These are phyloP conservation scores for Coniochaeta pulveracea DNA, from an alignment of 2,329 filamentous ascomycete genomes.

Conservation along the genomic window DNA sequence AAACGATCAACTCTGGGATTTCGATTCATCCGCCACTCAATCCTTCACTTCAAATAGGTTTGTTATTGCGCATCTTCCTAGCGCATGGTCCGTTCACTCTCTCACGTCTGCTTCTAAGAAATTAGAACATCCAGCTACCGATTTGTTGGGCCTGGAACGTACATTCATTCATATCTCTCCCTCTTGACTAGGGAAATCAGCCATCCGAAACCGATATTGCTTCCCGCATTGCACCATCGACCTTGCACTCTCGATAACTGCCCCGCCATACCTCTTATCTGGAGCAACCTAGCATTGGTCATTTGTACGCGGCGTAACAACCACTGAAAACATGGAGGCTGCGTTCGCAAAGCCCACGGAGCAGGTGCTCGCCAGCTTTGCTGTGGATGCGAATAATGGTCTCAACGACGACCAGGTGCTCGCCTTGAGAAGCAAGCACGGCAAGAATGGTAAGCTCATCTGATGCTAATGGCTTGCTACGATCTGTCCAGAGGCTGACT, in stretches of 20 bases:
- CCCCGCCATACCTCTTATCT: not conserved
- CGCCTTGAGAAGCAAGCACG: slow-evolving; percentile 44
- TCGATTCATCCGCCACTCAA: slow-evolving; percentile 4
- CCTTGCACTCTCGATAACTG: slow-evolving; percentile 4
- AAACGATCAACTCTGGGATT: not conserved
- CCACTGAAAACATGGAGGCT: slow-evolving; percentile 42
- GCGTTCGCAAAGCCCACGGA: slow-evolving; percentile 47
- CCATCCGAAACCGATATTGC: slow-evolving; percentile 2
- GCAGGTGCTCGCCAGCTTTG: slow-evolving; percentile 48
- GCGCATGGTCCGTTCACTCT: not conserved
- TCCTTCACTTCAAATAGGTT: not conserved
- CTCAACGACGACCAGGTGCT: slow-evolving; percentile 48
- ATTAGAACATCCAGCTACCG: not conserved
- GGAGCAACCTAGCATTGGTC: no score
- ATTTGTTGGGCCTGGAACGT: not conserved
- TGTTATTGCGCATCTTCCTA: not conserved
- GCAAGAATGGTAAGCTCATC: slow-evolving; percentile 50
- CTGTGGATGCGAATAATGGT: slow-evolving; percentile 41
- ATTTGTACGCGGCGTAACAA: not conserved
- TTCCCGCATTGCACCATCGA: slow-evolving; percentile 2
- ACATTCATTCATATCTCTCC: slow-evolving; percentile 2
- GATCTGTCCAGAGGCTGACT: slow-evolving; percentile 3
- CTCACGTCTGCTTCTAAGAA: not conserved
- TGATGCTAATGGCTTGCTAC: no score
- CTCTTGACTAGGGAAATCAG: slow-evolving; percentile 1